Evolutionary conservation across 148 eudicot genomes (phyloP), one percentile per base, ranked within the genome.

Genomic region (Linanthus parryae): DNA sequence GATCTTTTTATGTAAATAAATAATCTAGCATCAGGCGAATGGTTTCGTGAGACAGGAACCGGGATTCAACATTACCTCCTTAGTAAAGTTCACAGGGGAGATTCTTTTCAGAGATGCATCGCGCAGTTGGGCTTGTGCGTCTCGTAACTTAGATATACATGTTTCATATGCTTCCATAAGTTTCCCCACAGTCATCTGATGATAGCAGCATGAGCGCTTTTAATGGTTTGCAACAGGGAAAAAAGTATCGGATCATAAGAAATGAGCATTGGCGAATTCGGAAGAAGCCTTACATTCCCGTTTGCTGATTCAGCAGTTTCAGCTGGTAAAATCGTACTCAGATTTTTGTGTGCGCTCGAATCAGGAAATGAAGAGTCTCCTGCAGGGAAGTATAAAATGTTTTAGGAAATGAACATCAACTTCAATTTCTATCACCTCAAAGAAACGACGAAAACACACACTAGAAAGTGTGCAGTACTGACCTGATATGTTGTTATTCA

Each of bases 51-150:
- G n/a, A n/a, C n/a, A n/a, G 19, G 26, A 38, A 24, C 35, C 36
- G 14, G 9, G 25, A 52, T 9, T 2, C 6, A 3, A 38, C n/a
- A 23, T 5, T 76, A 89, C 97, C 95, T 82, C 84, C 70, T 80
- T 89, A 15, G 91, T 82, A 59, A 77, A 89, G 67, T 85, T 89
- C 44, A 68, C 91, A 15, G 97, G 97, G 59, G 77, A 58, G 51
- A 85, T 77, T 66, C 56, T 78, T 16, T 65, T 69, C 39, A 89
- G 43, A 46, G 95, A 82, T 52, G 46, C 49, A 34, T 41, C 66
- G 26, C 91, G 83, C 8, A 91, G 67, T 14, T 45, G 65, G 44
- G 77, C 47, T 63, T 85, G 85, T 48, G 85, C 6, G 65, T 66
- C 75, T 60, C 88, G 68, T 53, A 89, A 68, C 61, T 50, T 35